Evolutionary conservation across 2,329 filamentous ascomycete genomes (phyloP), one percentile per base, ranked within the genome.

Genomic region (Epichloe aotearoae): DNA sequence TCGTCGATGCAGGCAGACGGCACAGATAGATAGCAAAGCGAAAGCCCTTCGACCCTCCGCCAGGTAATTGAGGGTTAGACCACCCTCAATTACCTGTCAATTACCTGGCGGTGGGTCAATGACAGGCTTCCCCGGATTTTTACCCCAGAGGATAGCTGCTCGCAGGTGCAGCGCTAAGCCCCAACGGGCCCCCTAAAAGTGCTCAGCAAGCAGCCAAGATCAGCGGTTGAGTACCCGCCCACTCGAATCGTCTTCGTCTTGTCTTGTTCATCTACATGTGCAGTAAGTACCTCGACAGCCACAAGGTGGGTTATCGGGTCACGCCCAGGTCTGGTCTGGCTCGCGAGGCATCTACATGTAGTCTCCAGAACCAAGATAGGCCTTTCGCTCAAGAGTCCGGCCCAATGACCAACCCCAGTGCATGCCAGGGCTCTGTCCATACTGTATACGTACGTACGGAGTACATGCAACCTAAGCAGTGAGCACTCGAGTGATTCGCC

Each of bases 111-210:
- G 54, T 54, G 56, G 57, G 55, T 51, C 53, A n/a, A 41, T 17
- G 54, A 55, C 53, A 53, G 53, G 57, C 55, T 59, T 59, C 57
- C 57, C 57, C 57, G 53, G 57, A 58, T 56, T 59, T 51, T 51
- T 54, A 55, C 56, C 57, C 57, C 57, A 51, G 56, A 53, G 49
- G 23, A 23, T 23, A 30, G 56, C 50, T 52, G 53, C 50, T 51
- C 50, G 44, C 50, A 54, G 50, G 38, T 14, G 26, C 15, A 26
- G 38, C 53, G 54, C 53, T 45, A 49, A 39, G 15, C 44, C 37
- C 26, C 17, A 43, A 47, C 8, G 17, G 33, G 11, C 38, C 37
- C n/a, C 17, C 46, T 30, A 30, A 50, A 14, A 45, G 38, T 6
- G 33, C 39, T 20, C 15, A 23, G 37, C 19, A 20, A 42, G 14